Evolutionary conservation across 2,329 filamentous ascomycete species (phyloP), one percentile per base, ranked within the genome.

Genomic region (Stenocarpella maydis): DNA sequence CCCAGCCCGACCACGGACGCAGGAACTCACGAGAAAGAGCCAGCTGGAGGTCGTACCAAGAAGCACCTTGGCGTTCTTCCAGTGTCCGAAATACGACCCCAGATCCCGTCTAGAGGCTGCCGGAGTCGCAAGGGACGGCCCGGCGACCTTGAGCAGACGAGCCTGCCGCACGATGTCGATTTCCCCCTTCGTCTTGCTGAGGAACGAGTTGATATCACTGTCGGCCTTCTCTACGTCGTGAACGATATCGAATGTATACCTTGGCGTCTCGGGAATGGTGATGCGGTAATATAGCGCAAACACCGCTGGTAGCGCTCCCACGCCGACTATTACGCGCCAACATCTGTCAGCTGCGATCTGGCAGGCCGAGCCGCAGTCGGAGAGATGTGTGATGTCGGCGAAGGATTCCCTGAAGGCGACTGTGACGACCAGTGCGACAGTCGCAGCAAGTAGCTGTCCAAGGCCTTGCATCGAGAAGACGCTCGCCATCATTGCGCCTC

Each of bases 401-500:
- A 87, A 87, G 0, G 84, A 80, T 21, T 77, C 76, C 74, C 88
- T 89, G 80, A 92, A 93, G 2, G 86, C 88, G 19, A 85, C 81
- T 0, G 90, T 91, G 45, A 90, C 90, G 66, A 94, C 87, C 41
- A 95, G 82, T 15, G 91, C 88, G 24, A 95, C 86, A 7, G 94
- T 82, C 31, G 91, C 90, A 15, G 91, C 91, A 24, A 84, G 83
- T 64, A 95, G 88, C 76, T 95, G 92, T n/a, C 93, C 92, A 31
- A 94, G 83, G 58, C 92, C 92, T 76, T 96, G 93, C 92, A 95
- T 95, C 45, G 91, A 92, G 76, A 96, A 96, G 60, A 95, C 92
- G 19, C 91, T 87, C 14, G 90, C 91, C 84, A 96, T 92, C 91
- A 96, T 95, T 69, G 90, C 91, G 71, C 92, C 93, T 74, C 93